Conservation (phyloP, 345 rosid genomes). For the Rhodomyrtus tomentosa region DNA sequence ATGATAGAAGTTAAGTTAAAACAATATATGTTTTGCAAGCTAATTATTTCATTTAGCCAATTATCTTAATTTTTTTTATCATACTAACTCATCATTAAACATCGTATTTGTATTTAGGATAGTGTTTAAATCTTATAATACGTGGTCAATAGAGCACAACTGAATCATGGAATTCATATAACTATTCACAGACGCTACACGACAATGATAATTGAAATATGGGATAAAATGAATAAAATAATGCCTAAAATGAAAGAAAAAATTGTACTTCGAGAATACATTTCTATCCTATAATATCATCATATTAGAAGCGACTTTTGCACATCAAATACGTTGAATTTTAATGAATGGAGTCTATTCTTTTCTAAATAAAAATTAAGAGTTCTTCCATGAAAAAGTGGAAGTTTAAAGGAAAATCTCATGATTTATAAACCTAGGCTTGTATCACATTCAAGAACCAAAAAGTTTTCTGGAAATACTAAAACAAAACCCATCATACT, state of each 20-base stretch:
- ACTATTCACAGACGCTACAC: not conserved
- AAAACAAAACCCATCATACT: not conserved
- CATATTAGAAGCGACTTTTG: not conserved
- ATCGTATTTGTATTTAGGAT: not conserved
- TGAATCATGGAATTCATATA: not conserved
- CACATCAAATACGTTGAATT: not conserved
- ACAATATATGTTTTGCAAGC: too few relatives aligned
- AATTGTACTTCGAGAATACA: not conserved
- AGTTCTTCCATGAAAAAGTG: not conserved
- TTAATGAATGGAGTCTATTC: not conserved
- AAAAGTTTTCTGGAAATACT: not conserved
- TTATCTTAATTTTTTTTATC: not conserved
- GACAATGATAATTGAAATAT: not conserved
- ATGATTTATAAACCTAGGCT: not conserved
- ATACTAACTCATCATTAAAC: not conserved
- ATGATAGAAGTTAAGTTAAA: too few relatives aligned
- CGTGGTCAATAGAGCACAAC: accelerated
- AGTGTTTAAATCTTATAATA: not conserved
- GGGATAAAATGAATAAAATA: not conserved
- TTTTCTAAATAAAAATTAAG: not conserved
- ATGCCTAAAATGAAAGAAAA: not conserved
- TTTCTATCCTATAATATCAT: not conserved
- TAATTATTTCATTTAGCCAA: too few relatives aligned
- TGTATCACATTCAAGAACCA: not conserved
- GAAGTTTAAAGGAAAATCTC: not conserved